Conservation (phyloP, 768 basidiomycete species). For the Boletellus ananas region DNA sequence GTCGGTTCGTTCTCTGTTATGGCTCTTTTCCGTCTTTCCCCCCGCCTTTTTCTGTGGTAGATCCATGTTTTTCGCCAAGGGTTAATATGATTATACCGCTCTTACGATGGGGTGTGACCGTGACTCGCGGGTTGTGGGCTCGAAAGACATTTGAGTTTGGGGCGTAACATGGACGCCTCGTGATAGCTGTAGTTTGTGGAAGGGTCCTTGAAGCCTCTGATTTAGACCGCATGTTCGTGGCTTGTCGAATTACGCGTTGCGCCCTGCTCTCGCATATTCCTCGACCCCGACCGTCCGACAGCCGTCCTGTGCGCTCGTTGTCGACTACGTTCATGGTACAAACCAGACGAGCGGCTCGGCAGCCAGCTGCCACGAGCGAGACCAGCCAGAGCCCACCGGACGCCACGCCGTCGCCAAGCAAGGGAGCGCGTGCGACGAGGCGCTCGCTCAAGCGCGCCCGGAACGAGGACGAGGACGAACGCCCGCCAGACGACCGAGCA, state of each 20-base stretch:
- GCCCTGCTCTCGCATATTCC: neutral
- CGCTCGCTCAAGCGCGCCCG: constrained; percentile 16
- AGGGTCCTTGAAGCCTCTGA: too few species aligned
- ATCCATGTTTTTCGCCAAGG: constrained; percentile 5
- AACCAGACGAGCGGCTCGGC: constrained; percentile 18
- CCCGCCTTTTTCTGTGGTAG: neutral
- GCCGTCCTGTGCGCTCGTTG: neutral
- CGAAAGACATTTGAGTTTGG: too few species aligned
- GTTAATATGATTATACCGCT: constrained; percentile 22
- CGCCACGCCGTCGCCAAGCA: neutral
- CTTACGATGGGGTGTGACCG: neutral
- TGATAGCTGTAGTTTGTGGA: too few species aligned
- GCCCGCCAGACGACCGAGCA: neutral
- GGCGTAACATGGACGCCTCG: too few species aligned
- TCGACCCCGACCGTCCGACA: neutral
- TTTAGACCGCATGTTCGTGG: neutral
- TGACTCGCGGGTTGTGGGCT: too few species aligned
- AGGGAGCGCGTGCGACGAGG: neutral
- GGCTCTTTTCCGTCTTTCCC: neutral
- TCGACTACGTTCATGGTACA: constrained; percentile 17
- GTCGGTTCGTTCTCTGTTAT: constrained; percentile 27
- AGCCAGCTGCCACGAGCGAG: neutral
- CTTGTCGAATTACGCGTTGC: neutral
- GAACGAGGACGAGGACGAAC: neutral
- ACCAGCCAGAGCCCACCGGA: neutral